These are phyloP conservation scores for Kentomonas sorsogonicus DNA, from an alignment of 208 protist genomes.

Conservation along the genomic window DNA sequence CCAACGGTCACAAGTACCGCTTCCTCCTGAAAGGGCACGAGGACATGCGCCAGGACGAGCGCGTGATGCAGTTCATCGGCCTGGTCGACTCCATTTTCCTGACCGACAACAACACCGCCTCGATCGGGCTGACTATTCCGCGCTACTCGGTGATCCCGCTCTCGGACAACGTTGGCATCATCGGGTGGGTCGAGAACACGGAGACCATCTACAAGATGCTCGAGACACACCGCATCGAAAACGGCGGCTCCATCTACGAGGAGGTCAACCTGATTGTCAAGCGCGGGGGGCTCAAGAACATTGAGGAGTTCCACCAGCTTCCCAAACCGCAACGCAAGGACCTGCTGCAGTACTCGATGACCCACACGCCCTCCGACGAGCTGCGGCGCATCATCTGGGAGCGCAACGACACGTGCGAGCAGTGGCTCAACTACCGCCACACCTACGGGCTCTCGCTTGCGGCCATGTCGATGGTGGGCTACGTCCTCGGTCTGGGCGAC, in stretches of 20 bases:
- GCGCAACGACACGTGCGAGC: slow-evolving; percentile 94
- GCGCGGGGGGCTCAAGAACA: slow-evolving; percentile 49
- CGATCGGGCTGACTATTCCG: slow-evolving; percentile 91
- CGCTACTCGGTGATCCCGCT: slow-evolving; percentile 99
- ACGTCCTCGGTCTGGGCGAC: slow-evolving; percentile 98
- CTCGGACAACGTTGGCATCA: slow-evolving; percentile 98
- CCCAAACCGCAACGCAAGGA: slow-evolving; percentile 68
- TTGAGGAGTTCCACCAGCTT: slow-evolving; percentile 84
- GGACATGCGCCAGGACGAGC: slow-evolving; percentile 98
- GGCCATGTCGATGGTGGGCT: slow-evolving; percentile 98
- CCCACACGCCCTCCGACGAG: slow-evolving; percentile 94
- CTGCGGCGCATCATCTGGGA: slow-evolving; percentile 97
- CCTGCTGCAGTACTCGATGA: slow-evolving; percentile 92
- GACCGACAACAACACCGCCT: slow-evolving; percentile 70
- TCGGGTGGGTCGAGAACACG: slow-evolving; percentile 98
- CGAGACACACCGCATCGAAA: slow-evolving; percentile 60
- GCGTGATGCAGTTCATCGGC: slow-evolving; percentile 99
- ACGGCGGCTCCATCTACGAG: slow-evolving; percentile 77
- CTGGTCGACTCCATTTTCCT: slow-evolving; percentile 98
- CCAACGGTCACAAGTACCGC: slow-evolving; percentile 93
- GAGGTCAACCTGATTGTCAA: slow-evolving; percentile 82
- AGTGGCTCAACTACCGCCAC: slow-evolving; percentile 97
- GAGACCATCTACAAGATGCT: slow-evolving; percentile 95
- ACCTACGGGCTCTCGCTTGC: slow-evolving; percentile 98
- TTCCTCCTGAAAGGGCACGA: slow-evolving; percentile 99